These are phyloP conservation scores for Oryza punctata DNA, from an alignment of 176 grass and related monocot genomes.

Conservation along the genomic window DNA sequence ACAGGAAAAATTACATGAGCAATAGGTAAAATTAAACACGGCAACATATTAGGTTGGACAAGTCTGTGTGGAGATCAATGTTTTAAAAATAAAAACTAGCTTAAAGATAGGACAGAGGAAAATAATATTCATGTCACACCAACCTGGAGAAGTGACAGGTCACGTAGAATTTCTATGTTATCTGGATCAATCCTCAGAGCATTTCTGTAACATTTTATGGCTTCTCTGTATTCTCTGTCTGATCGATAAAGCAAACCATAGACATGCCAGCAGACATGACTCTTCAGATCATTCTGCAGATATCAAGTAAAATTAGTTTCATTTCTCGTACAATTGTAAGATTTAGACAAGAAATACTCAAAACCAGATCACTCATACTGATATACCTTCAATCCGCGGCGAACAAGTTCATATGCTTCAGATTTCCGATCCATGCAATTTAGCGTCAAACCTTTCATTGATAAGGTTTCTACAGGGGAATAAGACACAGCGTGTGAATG, in stretches of 20 bases:
- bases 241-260: constrained; percentile 98
- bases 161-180: constrained; percentile 98
- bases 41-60: neutral
- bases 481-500: neutral
- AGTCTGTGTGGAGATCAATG: constrained; percentile 6
- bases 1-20: neutral
- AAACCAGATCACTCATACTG: constrained; percentile 5
- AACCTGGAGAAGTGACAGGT: constrained; percentile 96
- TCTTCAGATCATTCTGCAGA: constrained; percentile 96
- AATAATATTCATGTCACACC: constrained; percentile 17
- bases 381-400: constrained; percentile 90
- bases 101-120: neutral
- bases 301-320: constrained; percentile 9
- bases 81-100: neutral
- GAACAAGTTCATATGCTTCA: constrained; percentile 99
- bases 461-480: constrained; percentile 86
- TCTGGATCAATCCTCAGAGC: constrained; percentile 97
- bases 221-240: constrained; percentile 99
- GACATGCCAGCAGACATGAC: constrained; percentile 99
- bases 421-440: constrained; percentile 99
- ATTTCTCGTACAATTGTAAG: neutral
- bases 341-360: constrained; percentile 22
- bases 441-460: constrained; percentile 98
- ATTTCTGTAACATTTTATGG: constrained; percentile 99
- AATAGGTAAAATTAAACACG: neutral